Conservation (phyloP, 2,329 filamentous ascomycete species). For the Penicillium occitanis region DNA sequence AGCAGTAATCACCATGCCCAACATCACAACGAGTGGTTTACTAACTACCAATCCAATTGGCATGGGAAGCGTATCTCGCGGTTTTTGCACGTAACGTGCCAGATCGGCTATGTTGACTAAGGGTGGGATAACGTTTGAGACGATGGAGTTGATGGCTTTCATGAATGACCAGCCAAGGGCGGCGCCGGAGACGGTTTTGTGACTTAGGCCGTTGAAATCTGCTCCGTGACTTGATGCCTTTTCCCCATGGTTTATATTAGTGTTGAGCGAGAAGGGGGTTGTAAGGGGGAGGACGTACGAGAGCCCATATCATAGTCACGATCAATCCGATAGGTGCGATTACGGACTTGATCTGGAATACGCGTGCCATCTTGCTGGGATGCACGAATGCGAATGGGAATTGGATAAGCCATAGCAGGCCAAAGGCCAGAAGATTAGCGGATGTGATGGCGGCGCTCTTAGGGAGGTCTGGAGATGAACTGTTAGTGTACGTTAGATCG, state of each 20-base stretch:
- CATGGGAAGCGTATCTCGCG: constrained; percentile 15
- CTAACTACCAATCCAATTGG: constrained; percentile 16
- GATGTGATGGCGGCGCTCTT: constrained; percentile 15
- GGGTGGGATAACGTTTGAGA: constrained; percentile 10
- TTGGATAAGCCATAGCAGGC: constrained; percentile 14
- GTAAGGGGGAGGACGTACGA: background rate
- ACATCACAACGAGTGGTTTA: constrained; percentile 16
- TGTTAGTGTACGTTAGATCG: background rate
- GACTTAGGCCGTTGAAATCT: constrained; percentile 15
- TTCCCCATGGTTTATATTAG: background rate
- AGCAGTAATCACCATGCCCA: constrained; percentile 17
- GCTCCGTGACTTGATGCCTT: constrained; percentile 18
- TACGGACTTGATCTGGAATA: constrained; percentile 17
- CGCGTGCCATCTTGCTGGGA: constrained; percentile 15
- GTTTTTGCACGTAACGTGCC: constrained; percentile 13
- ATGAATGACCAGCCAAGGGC: constrained; percentile 18
- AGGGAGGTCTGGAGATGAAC: constrained; percentile 4
- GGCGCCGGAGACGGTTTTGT: background rate
- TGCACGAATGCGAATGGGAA: constrained; percentile 20
- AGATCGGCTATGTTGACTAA: constrained; percentile 16
- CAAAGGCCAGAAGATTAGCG: constrained; percentile 10
- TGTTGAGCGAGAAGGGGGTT: background rate
- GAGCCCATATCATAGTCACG: constrained; percentile 18
- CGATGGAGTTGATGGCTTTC: constrained; percentile 16
- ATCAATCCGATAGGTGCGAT: constrained; percentile 16